Evolutionary conservation across 371 early-diverging fungal genomes (phyloP), one percentile per base, ranked within the genome.

Genomic region (Apophysomyces sp.): DNA sequence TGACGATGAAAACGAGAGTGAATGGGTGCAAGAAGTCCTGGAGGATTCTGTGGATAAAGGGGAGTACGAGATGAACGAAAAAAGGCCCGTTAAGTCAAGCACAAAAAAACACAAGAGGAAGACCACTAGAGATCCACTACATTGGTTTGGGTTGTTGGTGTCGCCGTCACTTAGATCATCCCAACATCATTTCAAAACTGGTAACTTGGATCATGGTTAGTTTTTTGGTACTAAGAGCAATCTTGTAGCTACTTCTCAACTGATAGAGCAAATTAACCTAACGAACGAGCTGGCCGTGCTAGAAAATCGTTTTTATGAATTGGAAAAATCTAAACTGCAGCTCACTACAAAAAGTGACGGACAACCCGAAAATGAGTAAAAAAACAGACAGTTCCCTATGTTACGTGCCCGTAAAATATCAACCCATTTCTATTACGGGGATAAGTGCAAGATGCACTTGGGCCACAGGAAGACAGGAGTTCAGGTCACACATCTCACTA

Each of bases 61-160:
- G 18, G 65, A 55, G 53, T 59, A 52, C 12, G 62, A 64, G 56
- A 64, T 58, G 61, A 53, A 61, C 21, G 65, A 66, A 53, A 65
- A 65, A 39, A 58, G 52, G 16, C 40, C 66, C 7, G 24, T 44
- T 9, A 58, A 28, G 12, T 24, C 24, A 51, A 56, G 28, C 9
- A 30, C 29, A 16, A 21, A 8, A 34, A 15, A 21, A 32, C 56
- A 60, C 18, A 67, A 55, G 55, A 61, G 32, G 58, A 67, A 69
- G 30, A 72, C 60, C 32, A 63, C 26, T 15, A 54, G 66, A 9
- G 71, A 88, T 66, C 88, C 88, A 57, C 58, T 88, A 39, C 72
- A 83, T 65, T 88, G 88, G 88, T 88, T 86, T 74, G 88, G 88
- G 4, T 55, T 86, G 56, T 75, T 88, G 26, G 86, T 85, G 18